Percentiles rank a stretch among this genome's conserved stretches.
Evolutionary conservation across 495 filamentous ascomycete species (phyloP).

Genomic region (Aspergillus carlsbadensis): DNA sequence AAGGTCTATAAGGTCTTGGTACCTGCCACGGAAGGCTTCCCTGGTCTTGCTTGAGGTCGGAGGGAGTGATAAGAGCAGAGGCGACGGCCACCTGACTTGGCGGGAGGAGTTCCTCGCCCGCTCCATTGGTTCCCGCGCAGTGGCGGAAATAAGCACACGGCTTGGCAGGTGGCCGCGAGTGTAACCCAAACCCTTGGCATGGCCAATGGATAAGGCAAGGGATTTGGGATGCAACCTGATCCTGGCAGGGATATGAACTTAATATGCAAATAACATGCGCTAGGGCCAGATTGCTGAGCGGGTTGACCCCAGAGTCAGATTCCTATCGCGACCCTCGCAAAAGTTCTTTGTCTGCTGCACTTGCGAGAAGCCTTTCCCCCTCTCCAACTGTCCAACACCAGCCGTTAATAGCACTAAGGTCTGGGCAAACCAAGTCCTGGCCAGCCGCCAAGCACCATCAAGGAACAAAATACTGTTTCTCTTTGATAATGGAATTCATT

Average conservation of each 20-base stretch:
- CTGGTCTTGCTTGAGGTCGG: neutral
- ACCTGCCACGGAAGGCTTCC: slow-evolving; percentile 5
- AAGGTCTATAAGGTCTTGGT: slow-evolving; percentile 6
- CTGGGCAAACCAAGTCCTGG: neutral
- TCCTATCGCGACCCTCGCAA: too few species aligned
- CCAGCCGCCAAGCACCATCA: neutral
- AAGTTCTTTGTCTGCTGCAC: too few species aligned
- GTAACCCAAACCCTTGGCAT: slow-evolving; percentile 7
- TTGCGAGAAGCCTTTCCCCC: too few species aligned
- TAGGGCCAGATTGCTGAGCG: too few species aligned
- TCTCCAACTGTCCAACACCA: too few species aligned
- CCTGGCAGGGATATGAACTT: too few species aligned
- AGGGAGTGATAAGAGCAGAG: neutral
- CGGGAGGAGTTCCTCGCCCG: neutral
- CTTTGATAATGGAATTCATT: neutral
- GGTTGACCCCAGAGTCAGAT: too few species aligned
- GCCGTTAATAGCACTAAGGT: neutral
- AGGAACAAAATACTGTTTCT: neutral
- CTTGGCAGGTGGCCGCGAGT: neutral
- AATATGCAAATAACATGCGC: too few species aligned
- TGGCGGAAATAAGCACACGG: slow-evolving; percentile 6
- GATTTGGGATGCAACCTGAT: too few species aligned
- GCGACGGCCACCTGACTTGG: neutral
- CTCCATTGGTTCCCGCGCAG: neutral
- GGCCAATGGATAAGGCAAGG: neutral